Evolutionary conservation across 768 basidiomycete species (phyloP).

Genomic region (Favolaschia claudopus): DNA sequence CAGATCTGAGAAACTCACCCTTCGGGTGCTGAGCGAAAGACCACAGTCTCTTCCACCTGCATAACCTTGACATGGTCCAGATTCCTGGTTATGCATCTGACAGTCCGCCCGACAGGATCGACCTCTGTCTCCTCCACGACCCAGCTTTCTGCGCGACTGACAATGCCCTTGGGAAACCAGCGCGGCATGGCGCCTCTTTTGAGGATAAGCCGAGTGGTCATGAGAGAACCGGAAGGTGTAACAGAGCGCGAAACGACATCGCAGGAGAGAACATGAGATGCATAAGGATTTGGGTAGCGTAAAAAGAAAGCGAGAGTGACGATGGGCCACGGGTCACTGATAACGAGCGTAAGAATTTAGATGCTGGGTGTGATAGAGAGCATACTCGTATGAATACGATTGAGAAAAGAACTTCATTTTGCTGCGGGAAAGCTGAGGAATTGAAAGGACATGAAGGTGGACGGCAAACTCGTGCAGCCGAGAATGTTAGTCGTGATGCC

Average conservation of each 20-base stretch:
- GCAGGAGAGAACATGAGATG: conserved; percentile 92
- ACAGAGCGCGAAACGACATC: conserved; percentile 90
- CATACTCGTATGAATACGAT: conserved; percentile 63
- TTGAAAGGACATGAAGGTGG: neutral
- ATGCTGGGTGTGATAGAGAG: neutral
- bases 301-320: conserved; percentile 94
- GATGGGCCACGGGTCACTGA: conserved; percentile 92
- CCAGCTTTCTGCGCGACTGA: conserved; percentile 90
- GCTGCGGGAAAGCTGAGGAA: neutral
- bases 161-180: conserved; percentile 88
- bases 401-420: conserved; percentile 65
- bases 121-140: conserved; percentile 95
- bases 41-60: conserved; percentile 87
- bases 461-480: neutral
- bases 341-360: conserved; percentile 24
- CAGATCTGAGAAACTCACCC: conserved; percentile 59
- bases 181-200: conserved; percentile 91
- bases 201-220: conserved; percentile 90
- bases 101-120: conserved; percentile 79
- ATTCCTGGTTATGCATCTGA: conserved; percentile 86
- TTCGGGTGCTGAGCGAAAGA: conserved; percentile 70
- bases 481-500: too few relatives aligned
- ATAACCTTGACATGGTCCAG: conserved; percentile 94
- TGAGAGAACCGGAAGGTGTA: conserved; percentile 75
- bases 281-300: conserved; percentile 95